Evolutionary conservation across 441 rosid species (phyloP).

Genomic region (Erodium chrysanthum): DNA sequence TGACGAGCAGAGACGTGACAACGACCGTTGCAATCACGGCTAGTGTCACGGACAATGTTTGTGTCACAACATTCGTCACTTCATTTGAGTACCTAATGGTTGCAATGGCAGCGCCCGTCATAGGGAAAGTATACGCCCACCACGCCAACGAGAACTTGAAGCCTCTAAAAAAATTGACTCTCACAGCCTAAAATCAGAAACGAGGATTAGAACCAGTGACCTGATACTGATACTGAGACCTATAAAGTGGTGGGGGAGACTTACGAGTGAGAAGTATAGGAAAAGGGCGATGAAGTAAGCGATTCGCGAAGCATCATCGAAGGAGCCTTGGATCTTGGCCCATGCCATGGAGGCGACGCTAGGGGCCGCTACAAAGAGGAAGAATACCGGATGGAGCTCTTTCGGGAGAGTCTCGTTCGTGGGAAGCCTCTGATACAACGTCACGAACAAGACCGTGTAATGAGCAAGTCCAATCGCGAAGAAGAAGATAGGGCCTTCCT

Average conservation of each 20-base stretch:
- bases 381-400: constrained; percentile 90
- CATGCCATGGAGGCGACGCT: constrained; percentile 87
- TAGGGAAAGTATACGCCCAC: constrained; percentile 94
- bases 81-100: constrained; percentile 56
- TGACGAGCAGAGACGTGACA: constrained; percentile 41
- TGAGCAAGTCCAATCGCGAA: constrained; percentile 78
- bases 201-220: too few species aligned
- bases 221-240: too few species aligned
- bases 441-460: constrained; percentile 69
- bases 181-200: constrained; percentile 57
- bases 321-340: constrained; percentile 62
- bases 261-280: constrained; percentile 67
- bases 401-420: constrained; percentile 76
- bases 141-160: constrained; percentile 78
- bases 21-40: constrained; percentile 38
- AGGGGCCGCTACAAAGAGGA: constrained; percentile 80
- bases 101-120: constrained; percentile 74
- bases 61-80: constrained; percentile 43
- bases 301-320: constrained; percentile 53
- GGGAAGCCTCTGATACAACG: constrained; percentile 86
- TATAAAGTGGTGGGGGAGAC: constrained; percentile 5
- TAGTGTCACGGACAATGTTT: constrained; percentile 34
- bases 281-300: constrained; percentile 83
- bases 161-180: constrained; percentile 70
- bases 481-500: constrained; percentile 85